Percentiles rank a stretch among this genome's conserved stretches.
Evolutionary conservation across 441 rosid species (phyloP).

Genomic region (Populus hybrid): DNA sequence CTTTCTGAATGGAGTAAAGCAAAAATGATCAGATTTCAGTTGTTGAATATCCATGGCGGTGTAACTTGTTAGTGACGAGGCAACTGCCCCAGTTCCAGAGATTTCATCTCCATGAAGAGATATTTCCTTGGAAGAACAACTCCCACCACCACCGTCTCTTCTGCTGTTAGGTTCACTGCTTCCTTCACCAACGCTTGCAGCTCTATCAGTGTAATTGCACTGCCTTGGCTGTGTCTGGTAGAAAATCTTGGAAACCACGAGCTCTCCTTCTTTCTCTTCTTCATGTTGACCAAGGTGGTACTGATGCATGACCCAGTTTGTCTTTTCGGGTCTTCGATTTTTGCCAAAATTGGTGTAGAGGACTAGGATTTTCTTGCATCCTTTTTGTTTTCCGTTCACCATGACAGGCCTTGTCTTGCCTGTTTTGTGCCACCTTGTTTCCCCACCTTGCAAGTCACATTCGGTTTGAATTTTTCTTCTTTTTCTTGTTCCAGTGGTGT

Average conservation of each 20-base stretch:
- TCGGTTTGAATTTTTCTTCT: conserved; percentile 93
- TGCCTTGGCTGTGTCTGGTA: conserved; percentile 65
- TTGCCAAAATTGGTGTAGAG: conserved; percentile 97
- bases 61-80: conserved; percentile 50
- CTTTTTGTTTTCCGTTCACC: conserved; percentile 87
- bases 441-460: conserved; percentile 81
- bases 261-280: conserved; percentile 80
- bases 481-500: conserved; percentile 96
- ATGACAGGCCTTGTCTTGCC: conserved; percentile 96
- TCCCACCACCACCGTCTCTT: conserved; percentile 66
- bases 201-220: conserved; percentile 80
- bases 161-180: conserved; percentile 50
- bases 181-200: conserved; percentile 47
- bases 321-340: conserved; percentile 96
- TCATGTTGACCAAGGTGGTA: conserved; percentile 92
- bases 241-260: conserved; percentile 11
- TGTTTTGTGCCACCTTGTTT: conserved; percentile 31
- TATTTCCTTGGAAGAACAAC: conserved; percentile 70
- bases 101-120: conserved; percentile 54
- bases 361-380: conserved; percentile 91
- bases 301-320: conserved; percentile 99
- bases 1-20: conserved; percentile 68
- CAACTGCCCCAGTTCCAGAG: conserved; percentile 38
- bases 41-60: conserved; percentile 51
- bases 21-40: conserved; percentile 65